Evolutionary conservation across 371 early-diverging fungal species (phyloP), one percentile per base, ranked within the genome.

Genomic region (Lichtheimia ramosa): DNA sequence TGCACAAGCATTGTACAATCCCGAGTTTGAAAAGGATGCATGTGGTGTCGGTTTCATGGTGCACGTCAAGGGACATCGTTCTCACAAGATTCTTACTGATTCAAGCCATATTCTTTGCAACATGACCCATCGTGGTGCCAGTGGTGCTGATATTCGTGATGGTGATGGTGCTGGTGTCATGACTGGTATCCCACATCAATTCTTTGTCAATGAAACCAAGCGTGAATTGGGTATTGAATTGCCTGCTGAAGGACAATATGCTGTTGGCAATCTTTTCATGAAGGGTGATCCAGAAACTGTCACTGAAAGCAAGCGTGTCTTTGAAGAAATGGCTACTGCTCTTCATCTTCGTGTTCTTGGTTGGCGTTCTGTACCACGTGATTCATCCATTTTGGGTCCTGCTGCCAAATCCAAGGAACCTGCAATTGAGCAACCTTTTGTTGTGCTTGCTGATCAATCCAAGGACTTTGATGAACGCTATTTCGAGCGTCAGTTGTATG

Each of bases 81-180:
- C 88, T 15, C 92, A 96, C 84, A 78, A 83, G 65, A 88, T 95
- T 59, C 82, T 95, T 46, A 84, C 76, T 55, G 89, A 95, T 70
- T 92, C 94, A n/a, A 77, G 81, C 56, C 68, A 72, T 70, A 81
- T 66, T 93, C 89, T 97, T 40, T 95, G 96, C 83, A 96, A 96
- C 77, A 96, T 97, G 98, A 94, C 95, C 54, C 98, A 97, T 77
- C 89, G 98, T 65, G 98, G 98, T 69, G 91, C 93, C 40, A 90
- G 89, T 34, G 95, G 96, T 59, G 93, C 96, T 43, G 96, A 96
- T 72, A 86, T 84, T 54, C 81, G 91, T 39, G 93, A 93, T 65
- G 93, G 93, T 67, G 92, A 93, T 72, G 93, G 94, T 51, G 91
- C 92, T 13, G 94, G 93, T 61, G 92, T 96, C 57, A 97, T 98